These are phyloP conservation scores for Mimosa pudica DNA, from an alignment of 306 rosid genomes.

Conservation along the genomic window DNA sequence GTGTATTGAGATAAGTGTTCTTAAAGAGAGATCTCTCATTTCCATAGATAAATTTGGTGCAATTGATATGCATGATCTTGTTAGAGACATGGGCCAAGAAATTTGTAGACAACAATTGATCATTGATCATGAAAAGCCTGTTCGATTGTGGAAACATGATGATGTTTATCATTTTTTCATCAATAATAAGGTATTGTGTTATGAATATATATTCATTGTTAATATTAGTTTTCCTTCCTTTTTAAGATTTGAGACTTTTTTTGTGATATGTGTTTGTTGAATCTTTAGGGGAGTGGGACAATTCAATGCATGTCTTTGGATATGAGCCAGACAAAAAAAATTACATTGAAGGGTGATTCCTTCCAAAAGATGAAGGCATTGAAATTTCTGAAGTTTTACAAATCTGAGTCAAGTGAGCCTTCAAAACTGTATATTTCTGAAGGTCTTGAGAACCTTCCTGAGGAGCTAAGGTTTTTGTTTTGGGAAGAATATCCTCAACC, in stretches of 20 bases:
- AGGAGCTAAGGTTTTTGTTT: background rate
- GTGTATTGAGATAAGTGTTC: background rate
- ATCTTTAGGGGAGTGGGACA: background rate
- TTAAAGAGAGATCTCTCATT: background rate
- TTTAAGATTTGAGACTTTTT: too few species aligned
- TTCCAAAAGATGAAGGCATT: background rate
- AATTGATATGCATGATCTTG: background rate
- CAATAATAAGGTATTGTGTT: background rate
- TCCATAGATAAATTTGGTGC: background rate
- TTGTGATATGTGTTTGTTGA: background rate
- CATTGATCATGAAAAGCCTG: background rate
- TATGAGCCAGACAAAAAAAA: background rate
- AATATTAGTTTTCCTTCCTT: background rate
- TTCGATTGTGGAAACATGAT: background rate
- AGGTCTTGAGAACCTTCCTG: background rate
- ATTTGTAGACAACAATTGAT: background rate
- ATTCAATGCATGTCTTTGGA: conserved; percentile 1
- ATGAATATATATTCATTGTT: background rate
- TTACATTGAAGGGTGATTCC: background rate
- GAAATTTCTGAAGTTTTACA: background rate
- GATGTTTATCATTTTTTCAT: background rate
- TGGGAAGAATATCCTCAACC: background rate
- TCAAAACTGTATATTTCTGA: background rate
- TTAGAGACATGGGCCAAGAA: background rate
- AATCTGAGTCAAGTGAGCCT: background rate